Conservation (phyloP, 2,329 filamentous ascomycete species). For the Eutypa lata region DNA sequence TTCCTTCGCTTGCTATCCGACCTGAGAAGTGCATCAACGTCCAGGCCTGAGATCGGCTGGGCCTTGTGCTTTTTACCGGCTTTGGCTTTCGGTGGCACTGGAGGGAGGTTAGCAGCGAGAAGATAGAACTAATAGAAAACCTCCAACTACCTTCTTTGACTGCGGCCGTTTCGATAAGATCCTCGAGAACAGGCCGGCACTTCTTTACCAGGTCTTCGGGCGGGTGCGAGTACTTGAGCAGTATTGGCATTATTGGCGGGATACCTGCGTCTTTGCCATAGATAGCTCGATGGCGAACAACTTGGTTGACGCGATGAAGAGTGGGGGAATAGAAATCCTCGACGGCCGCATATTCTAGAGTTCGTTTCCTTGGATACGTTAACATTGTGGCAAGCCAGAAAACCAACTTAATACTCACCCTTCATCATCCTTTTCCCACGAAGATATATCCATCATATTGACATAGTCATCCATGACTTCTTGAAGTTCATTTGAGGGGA, state of each 20-base stretch:
- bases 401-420: conserved; percentile 48
- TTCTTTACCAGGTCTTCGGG: conserved; percentile 63
- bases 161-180: conserved; percentile 66
- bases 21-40: conserved; percentile 73
- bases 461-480: conserved; percentile 89
- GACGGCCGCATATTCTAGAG: conserved; percentile 67
- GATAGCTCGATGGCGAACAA: conserved; percentile 77
- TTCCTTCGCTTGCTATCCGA: conserved; percentile 29
- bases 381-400: conserved; percentile 28
- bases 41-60: conserved; percentile 86
- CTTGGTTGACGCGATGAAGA: conserved; percentile 85
- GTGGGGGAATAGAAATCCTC: conserved; percentile 82
- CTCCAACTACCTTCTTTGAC: conserved; percentile 70
- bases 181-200: conserved; percentile 55
- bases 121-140: not conserved
- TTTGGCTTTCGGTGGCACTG: conserved; percentile 76
- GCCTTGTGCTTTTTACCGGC: conserved; percentile 65
- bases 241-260: conserved; percentile 54
- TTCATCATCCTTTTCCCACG: conserved; percentile 68
- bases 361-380: conserved; percentile 21
- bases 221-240: conserved; percentile 71
- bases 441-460: conserved; percentile 84
- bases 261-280: conserved; percentile 56
- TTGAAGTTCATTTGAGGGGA: conserved; percentile 72
- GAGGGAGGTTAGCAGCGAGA: conserved; percentile 18